Conservation (phyloP, 306 rosid species). For the Aeschynomene evenia region DNA sequence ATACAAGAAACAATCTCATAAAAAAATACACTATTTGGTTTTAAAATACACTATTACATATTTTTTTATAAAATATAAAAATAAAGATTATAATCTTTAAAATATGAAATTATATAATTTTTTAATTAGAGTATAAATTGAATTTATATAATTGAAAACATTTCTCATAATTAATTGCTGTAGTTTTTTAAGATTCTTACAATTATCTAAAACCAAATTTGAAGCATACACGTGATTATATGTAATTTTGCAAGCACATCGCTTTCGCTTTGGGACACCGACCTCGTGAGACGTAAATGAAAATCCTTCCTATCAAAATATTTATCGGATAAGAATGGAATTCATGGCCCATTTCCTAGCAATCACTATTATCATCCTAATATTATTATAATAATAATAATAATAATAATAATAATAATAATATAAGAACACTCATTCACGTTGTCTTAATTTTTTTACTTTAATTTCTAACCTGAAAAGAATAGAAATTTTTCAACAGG, state of each 20-base stretch:
- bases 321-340: conserved; percentile 34
- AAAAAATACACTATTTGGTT: too few species aligned
- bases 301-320: conserved; percentile 3
- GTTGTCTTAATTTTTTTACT: neutral
- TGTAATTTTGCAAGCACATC: neutral
- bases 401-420: neutral
- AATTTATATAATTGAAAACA: too few species aligned
- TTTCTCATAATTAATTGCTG: neutral
- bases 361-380: too few species aligned
- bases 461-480: too few species aligned
- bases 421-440: neutral
- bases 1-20: too few species aligned
- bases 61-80: too few species aligned
- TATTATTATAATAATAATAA: neutral
- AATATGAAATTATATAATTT: too few species aligned
- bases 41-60: too few species aligned
- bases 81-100: too few species aligned
- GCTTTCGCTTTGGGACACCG: neutral
- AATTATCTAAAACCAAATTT: neutral
- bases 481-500: too few species aligned
- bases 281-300: neutral
- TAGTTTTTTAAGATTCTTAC: neutral
- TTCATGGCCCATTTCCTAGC: conserved; percentile 25
- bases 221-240: neutral
- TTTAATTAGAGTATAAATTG: too few species aligned